A percentile compares a stretch with the other conserved stretches of the same genome.
Conservation (phyloP, 192 early-diverging fungal genomes). For the Cetraspora pellucida region DNA sequence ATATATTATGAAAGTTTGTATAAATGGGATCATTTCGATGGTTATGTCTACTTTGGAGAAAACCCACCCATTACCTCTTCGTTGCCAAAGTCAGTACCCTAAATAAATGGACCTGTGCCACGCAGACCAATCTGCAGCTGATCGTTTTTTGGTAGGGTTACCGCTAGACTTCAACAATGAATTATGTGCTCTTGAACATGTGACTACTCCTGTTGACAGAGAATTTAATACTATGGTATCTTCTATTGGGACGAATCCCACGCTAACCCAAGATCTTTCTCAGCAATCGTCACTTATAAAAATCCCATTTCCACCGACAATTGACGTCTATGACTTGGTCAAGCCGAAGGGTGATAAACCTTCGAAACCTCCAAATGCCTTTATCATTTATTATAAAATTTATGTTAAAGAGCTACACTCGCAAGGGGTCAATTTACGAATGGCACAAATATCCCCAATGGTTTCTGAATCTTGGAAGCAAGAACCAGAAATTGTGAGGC, state of each 20-base stretch:
- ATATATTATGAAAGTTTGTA: too few relatives aligned
- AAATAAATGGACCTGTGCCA: too few relatives aligned
- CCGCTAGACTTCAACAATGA: too few relatives aligned
- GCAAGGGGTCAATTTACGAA: background rate
- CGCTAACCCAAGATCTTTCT: background rate
- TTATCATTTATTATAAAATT: slow-evolving; percentile 1
- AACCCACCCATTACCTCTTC: too few relatives aligned
- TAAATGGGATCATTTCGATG: too few relatives aligned
- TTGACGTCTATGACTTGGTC: background rate
- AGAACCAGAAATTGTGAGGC: background rate
- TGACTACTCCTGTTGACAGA: too few relatives aligned
- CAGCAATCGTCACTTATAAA: background rate
- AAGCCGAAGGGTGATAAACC: background rate
- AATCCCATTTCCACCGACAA: background rate
- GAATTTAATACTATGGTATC: too few relatives aligned
- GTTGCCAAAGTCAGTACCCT: too few relatives aligned
- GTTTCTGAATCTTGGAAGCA: background rate
- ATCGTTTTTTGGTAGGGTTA: too few relatives aligned
- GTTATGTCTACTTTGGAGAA: too few relatives aligned
- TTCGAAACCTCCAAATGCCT: background rate
- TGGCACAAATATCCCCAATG: background rate
- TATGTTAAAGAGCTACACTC: slow-evolving; percentile 12
- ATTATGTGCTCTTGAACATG: too few relatives aligned
- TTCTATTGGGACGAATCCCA: background rate
- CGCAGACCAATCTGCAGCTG: too few relatives aligned